Base-by-base conservation (phyloP, 2,329 filamentous ascomycete genomes). In the Apiospora saccharicola region DNA sequence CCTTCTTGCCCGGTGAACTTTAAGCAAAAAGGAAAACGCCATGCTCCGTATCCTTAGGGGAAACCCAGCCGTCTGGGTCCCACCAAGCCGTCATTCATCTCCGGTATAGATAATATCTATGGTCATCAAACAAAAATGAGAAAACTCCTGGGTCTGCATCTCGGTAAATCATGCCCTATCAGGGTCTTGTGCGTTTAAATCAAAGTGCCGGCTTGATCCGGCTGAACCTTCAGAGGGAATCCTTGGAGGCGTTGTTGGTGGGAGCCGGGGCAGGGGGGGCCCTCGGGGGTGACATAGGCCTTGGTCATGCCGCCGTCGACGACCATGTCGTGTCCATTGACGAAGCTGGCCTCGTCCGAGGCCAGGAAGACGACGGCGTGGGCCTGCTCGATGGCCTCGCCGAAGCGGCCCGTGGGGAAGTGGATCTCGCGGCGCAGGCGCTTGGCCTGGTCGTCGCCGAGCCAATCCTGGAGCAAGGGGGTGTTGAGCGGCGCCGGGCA, bases 281-380 rank as follows among this genome's bases (percentile, higher is more conserved):
- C 91, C 82, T 92, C 90, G 1, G 91, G 85, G 1, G 91, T 93
- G 41, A 93, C 90, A 82, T 98, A 98, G 64, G 95, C 94, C 88
- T 93, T 98, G 79, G 91, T 96, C 94, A 99, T 94, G 73, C 96
- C 96, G 72, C 96, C 96, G 79, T 99, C 96, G 37, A 98, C 95
- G 5, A 97, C 92, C 85, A 98, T 97, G 81, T 98, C 96, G 73
- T 91, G 92, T 14, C 93, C 95, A 76, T 96, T 97, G 79, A 97
- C 93, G 78, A 97, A 97, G 86, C 93, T 94, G 79, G 92, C 91
- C 86, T 97, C 94, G 77, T 97, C 94, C 76, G 92, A 95, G 12
- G 94, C 94, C 73, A 97, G 84, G 85, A 97, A 97, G 10, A 98
- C 81, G 0, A 97, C 95, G 8, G 94, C 95, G 75, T 97, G 93